Percentiles rank a stretch among this genome's conserved stretches.
Conservation (phyloP, 2,329 filamentous ascomycete species). For the Xylariomycetidae sp. region DNA sequence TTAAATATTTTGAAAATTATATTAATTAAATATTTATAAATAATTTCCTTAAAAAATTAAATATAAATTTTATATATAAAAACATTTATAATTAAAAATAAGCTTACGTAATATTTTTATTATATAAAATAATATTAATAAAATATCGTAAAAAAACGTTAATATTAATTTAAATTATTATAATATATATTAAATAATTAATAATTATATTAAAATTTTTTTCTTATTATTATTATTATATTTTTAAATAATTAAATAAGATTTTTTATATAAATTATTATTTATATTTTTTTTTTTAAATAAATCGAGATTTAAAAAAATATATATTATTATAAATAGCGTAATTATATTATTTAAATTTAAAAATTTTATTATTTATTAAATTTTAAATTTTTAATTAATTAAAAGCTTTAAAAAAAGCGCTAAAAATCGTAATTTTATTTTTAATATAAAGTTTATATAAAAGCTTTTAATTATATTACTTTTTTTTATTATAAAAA, state of each 20-base stretch:
- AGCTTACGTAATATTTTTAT: neutral
- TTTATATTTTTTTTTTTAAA: neutral
- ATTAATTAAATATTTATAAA: neutral
- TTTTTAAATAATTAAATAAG: neutral
- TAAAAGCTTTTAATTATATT: neutral
- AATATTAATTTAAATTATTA: neutral
- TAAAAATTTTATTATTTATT: neutral
- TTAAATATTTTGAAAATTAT: neutral
- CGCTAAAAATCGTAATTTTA: neutral
- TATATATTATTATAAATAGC: neutral
- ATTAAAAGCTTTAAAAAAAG: too few species aligned
- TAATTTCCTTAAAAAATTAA: neutral
- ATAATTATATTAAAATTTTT: neutral
- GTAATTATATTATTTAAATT: neutral
- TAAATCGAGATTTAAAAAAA: neutral
- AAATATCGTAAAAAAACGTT: neutral
- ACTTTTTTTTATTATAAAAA: neutral
- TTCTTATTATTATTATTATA: neutral
- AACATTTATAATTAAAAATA: neutral
- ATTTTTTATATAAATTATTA: neutral
- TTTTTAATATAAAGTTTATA: neutral
- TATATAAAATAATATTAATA: neutral
- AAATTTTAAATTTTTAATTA: neutral
- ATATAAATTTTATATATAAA: neutral
- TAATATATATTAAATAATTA: neutral